phyloP scores from a whole-genome alignment of 495 filamentous ascomycete genomes.

The Lasiosphaeriaceae sp. region DNA sequence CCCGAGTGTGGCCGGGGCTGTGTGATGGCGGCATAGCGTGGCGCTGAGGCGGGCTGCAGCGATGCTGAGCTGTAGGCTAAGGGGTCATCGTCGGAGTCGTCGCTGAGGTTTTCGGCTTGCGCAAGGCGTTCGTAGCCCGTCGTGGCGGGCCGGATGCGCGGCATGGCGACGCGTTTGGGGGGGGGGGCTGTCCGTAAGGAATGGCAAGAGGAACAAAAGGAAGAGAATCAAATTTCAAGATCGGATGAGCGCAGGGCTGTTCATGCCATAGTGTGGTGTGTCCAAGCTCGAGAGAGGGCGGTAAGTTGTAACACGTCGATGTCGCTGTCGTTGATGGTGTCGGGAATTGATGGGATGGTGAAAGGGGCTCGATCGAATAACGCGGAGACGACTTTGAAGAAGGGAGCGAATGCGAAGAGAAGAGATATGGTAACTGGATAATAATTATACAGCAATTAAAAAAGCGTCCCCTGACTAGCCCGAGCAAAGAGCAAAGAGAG shows the following conservation, averaged over 20 bases:
- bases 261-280: background rate
- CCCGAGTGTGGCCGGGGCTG: constrained; percentile 59
- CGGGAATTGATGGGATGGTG: background rate
- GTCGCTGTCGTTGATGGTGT: background rate
- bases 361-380: background rate
- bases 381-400: background rate
- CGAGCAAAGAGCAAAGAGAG: background rate
- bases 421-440: background rate
- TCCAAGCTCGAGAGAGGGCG: background rate
- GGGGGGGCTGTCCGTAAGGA: background rate
- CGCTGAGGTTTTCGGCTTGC: constrained; percentile 82
- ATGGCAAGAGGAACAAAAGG: background rate
- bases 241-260: background rate
- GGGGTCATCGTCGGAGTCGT: constrained; percentile 64
- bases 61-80: constrained; percentile 55
- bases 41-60: constrained; percentile 56
- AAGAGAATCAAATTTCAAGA: background rate
- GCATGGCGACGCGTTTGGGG: constrained; percentile 19
- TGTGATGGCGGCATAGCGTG: constrained; percentile 64
- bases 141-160: constrained; percentile 60
- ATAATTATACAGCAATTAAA: background rate
- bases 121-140: constrained; percentile 91
- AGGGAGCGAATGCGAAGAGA: background rate
- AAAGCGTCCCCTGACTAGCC: no score
- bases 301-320: background rate